Evolutionary conservation across 164 flowering plant genomes (phyloP).

Genomic region (Warburgia ugandensis): DNA sequence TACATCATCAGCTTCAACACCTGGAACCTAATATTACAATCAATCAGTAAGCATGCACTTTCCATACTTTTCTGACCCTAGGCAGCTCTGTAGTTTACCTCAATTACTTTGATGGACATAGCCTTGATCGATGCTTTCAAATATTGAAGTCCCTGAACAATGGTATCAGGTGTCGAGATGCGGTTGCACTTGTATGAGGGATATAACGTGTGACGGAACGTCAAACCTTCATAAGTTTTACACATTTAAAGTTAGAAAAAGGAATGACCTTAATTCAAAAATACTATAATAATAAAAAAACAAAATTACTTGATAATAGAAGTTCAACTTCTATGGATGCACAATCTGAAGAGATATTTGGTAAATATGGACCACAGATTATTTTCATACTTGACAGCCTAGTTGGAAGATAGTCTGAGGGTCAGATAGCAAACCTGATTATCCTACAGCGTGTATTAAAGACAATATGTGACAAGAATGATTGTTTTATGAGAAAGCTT

Average conservation of each 20-base stretch:
- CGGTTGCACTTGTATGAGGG: conserved; percentile 91
- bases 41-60: conserved; percentile 4
- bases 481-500: too few species aligned
- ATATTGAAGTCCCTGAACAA: conserved; percentile 90
- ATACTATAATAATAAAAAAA: not conserved
- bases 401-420: too few species aligned
- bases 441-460: too few species aligned
- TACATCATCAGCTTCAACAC: conserved; percentile 99
- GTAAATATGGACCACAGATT: too few species aligned
- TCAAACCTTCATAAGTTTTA: conserved; percentile 46
- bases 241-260: conserved; percentile 2
- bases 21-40: conserved; percentile 62
- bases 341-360: too few species aligned
- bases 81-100: conserved; percentile 34
- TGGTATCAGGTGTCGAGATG: conserved; percentile 89
- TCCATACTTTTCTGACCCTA: not conserved
- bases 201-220: conserved; percentile 82
- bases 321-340: too few species aligned
- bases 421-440: too few species aligned
- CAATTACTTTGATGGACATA: conserved; percentile 91
- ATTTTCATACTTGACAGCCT: too few species aligned
- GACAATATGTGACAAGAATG: too few species aligned
- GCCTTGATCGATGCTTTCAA: conserved; percentile 91
- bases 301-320: too few species aligned
- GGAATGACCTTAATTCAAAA: not conserved